A percentile compares a stretch with the other conserved stretches of the same genome.
phyloP scores from a whole-genome alignment of 164 flowering plant genomes.

The Malania oleifera region DNA sequence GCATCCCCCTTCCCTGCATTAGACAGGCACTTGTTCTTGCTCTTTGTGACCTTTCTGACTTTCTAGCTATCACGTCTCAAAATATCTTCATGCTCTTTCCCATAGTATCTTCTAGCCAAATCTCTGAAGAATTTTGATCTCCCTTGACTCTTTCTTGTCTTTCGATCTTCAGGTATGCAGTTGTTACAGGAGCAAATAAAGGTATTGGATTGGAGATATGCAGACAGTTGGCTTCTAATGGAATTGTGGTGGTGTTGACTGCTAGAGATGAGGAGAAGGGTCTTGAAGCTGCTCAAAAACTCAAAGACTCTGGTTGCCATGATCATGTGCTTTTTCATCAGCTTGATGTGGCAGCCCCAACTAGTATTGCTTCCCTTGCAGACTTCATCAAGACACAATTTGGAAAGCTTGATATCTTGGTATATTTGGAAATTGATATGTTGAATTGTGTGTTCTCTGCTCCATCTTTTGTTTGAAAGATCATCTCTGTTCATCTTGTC shows the following conservation, averaged over 20 bases:
- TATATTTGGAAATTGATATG: no score
- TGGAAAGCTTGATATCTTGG: not conserved
- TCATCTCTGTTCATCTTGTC: no score
- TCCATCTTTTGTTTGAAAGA: no score
- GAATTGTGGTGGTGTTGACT: not conserved
- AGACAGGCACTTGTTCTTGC: no score
- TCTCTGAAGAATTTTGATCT: no score
- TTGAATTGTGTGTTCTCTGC: no score
- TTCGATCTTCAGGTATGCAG: not conserved
- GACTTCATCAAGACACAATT: not conserved
- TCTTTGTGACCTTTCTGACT: no score
- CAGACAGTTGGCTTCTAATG: not conserved
- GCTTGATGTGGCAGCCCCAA: not conserved
- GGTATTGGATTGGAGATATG: not conserved
- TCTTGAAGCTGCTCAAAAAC: not conserved
- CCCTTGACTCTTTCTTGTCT: no score
- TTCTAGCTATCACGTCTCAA: no score
- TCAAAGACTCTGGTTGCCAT: not conserved
- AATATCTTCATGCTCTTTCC: no score
- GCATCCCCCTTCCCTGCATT: no score
- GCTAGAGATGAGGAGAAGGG: not conserved
- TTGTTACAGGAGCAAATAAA: slow-evolving; percentile 1
- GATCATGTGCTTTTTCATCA: not conserved
- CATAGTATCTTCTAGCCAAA: no score
- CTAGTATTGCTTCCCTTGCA: not conserved